Base-by-base conservation (phyloP, 2,329 filamentous ascomycete genomes). In the Scortechinia acanthostroma region DNA sequence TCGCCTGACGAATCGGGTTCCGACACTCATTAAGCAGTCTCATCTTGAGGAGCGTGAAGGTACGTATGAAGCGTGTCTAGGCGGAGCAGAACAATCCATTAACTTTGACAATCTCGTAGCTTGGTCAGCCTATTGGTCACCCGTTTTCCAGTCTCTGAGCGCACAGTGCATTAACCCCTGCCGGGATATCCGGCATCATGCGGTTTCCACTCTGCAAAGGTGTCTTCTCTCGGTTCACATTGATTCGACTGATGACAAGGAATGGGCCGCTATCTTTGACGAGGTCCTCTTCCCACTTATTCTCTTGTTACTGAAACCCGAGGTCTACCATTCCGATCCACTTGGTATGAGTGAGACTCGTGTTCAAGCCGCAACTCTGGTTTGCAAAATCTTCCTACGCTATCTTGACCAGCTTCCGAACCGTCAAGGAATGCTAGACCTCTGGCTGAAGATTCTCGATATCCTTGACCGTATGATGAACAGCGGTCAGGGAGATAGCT, bases 111-210 rank as follows among this genome's bases (percentile, higher is more conserved):
- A 48, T 53, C 43, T 22, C 42, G n/a, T 50, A 87, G 93, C 93
- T 14, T 98, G 93, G 93, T 90, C 89, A 43, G 89, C 93, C 5
- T 98, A 98, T 62, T 98, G 93, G 93, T 83, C 91, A 14, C 93
- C 91, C 2, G 90, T 98, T 21, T 93, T 98, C 64, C 81, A 89
- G 53, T 87, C 89, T 4, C 69, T 98, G 16, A 93, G 87, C 2
- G 81, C 80, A 3, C 93, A 98, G 65, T 96, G 91, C 64, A 88
- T 88, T 45, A 98, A 97, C 59, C 90, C 91, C 1, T 96, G 90
- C 58, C 86, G 91, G 45, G 91, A 96, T 55, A 88, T 98, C 48
- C 83, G 93, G 2, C 87, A 95, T 55, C 78, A 94, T 56, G 89
- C 93, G 1, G 88, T 30, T 10, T 30, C 25, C 25, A 30, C 25